Evolutionary conservation across 352 stramenopile genomes (phyloP).

Genomic region (Aphanomyces invadans): DNA sequence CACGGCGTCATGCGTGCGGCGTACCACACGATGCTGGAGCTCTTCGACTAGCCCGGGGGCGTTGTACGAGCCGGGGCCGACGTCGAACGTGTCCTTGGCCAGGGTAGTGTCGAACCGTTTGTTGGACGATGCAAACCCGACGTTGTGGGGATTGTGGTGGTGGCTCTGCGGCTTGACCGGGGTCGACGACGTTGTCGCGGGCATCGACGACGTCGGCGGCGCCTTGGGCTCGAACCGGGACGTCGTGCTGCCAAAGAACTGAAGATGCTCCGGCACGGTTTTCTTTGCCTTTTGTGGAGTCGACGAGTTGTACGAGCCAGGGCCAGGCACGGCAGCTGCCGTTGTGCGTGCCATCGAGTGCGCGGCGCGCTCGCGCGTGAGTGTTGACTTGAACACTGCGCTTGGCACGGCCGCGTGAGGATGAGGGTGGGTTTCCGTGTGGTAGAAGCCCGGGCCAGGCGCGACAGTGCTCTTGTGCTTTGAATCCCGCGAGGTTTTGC

Average conservation of each 20-base stretch:
- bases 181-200: constrained; percentile 32
- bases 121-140: constrained; percentile 59
- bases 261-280: constrained; percentile 59
- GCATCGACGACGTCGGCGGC: background rate
- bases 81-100: constrained; percentile 41
- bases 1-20: background rate
- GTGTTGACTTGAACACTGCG: constrained; percentile 62
- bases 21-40: constrained; percentile 65
- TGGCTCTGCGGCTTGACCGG: constrained; percentile 28
- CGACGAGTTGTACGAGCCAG: constrained; percentile 40
- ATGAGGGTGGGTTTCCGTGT: constrained; percentile 25
- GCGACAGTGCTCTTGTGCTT: constrained; percentile 34
- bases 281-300: constrained; percentile 36
- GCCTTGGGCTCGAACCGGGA: constrained; percentile 51
- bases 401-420: constrained; percentile 47
- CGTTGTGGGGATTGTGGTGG: constrained; percentile 36
- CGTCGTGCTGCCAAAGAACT: constrained; percentile 77
- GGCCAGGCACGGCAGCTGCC: constrained; percentile 38
- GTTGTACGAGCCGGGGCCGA: constrained; percentile 63
- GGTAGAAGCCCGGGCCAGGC: constrained; percentile 61
- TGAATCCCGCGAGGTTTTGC: constrained; percentile 6
- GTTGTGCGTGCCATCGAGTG: constrained; percentile 29
- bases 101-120: constrained; percentile 48
- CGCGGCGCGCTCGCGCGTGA: constrained; percentile 44
- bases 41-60: constrained; percentile 45